A percentile compares a stretch with the other conserved stretches of the same genome.
Conservation (phyloP, 1,139 yeast species). For the Sugiyamaella grinbergsii region DNA sequence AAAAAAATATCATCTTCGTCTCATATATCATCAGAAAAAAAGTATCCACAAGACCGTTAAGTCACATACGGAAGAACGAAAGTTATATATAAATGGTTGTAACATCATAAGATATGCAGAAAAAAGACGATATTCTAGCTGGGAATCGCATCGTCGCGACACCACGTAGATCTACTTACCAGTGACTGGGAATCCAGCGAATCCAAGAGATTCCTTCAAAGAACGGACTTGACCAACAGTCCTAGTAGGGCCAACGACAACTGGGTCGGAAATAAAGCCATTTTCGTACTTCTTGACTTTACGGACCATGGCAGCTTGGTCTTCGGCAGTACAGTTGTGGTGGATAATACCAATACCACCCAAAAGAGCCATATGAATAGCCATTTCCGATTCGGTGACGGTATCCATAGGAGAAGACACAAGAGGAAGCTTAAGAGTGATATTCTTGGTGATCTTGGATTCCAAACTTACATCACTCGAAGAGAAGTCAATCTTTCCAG, state of each 20-base stretch:
- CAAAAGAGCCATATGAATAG: conserved; percentile 95
- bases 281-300: conserved; percentile 96
- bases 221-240: conserved; percentile 81
- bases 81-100: conserved; percentile 61
- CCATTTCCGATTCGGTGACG: conserved; percentile 96
- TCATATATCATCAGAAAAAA: conserved; percentile 46
- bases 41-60: conserved; percentile 95
- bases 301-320: conserved; percentile 97
- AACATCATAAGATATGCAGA: conserved; percentile 57
- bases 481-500: conserved; percentile 92
- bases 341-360: conserved; percentile 99
- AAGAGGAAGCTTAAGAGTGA: conserved; percentile 88
- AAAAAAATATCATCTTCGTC: too few relatives aligned
- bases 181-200: conserved; percentile 98
- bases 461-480: conserved; percentile 76
- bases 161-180: conserved; percentile 66
- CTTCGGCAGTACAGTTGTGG: conserved; percentile 95
- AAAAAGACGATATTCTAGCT: too few relatives aligned
- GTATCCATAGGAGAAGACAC: conserved; percentile 99
- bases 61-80: conserved; percentile 99
- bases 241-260: conserved; percentile 71
- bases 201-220: conserved; percentile 75
- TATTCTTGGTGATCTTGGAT: conserved; percentile 85
- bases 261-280: conserved; percentile 95
- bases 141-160: too few relatives aligned